phyloP scores from a whole-genome alignment of 1,139 yeast species.

The Candida tetrigidarum region DNA sequence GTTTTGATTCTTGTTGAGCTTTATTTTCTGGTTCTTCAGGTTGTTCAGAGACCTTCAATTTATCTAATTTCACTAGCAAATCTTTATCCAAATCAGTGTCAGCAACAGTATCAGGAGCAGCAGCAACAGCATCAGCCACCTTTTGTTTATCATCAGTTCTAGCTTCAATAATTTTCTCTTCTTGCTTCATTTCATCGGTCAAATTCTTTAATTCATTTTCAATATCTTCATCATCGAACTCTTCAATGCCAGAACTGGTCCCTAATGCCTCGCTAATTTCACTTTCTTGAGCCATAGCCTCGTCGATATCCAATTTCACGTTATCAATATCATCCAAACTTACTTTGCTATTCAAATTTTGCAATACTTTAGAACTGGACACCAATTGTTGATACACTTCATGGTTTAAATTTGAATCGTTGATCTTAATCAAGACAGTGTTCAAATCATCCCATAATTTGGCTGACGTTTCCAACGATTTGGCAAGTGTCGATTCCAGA shows the following conservation, averaged over 20 bases:
- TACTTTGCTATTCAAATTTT: constrained; percentile 34
- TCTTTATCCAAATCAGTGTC: constrained; percentile 6
- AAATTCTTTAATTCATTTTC: constrained; percentile 35
- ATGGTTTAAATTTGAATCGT: constrained; percentile 50
- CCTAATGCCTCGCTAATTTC: constrained; percentile 39
- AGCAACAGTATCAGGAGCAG: not conserved
- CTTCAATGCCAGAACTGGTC: constrained; percentile 16
- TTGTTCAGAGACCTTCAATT: constrained; percentile 14
- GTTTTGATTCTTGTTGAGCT: not conserved
- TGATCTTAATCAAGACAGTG: constrained; percentile 45
- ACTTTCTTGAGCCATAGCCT: constrained; percentile 37
- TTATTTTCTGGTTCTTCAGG: not conserved
- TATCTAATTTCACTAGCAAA: constrained; percentile 14
- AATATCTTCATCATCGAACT: constrained; percentile 29
- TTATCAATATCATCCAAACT: constrained; percentile 35
- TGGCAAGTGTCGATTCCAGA: constrained; percentile 25
- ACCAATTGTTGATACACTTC: constrained; percentile 40
- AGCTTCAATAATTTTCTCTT: constrained; percentile 2
- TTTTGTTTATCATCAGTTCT: not conserved
- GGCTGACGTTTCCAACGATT: constrained; percentile 34
- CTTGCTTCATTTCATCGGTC: constrained; percentile 11
- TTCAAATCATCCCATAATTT: constrained; percentile 40
- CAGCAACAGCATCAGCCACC: constrained; percentile 13
- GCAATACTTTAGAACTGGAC: constrained; percentile 38
- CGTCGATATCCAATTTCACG: constrained; percentile 45